These are phyloP conservation scores for Xylaria bambusicola DNA, from an alignment of 495 filamentous ascomycete species.

Conservation along the genomic window DNA sequence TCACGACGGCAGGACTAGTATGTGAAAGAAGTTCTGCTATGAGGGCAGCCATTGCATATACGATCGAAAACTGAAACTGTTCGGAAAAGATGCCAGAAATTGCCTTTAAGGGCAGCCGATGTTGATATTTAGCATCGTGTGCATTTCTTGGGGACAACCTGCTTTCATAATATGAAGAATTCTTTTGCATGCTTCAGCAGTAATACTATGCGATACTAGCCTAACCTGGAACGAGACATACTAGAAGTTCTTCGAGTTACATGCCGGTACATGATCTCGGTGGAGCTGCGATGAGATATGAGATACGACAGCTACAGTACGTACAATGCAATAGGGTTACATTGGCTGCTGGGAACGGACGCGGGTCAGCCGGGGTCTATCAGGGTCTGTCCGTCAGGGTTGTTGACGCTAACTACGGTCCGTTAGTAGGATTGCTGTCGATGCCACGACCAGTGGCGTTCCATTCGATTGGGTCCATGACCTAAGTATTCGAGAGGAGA, in stretches of 20 bases:
- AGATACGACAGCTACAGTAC: background rate
- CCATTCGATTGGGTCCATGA: conserved; percentile 6
- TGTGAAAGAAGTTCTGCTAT: background rate
- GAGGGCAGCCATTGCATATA: background rate
- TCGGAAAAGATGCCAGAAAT: no score
- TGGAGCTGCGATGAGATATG: background rate
- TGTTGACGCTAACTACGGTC: background rate
- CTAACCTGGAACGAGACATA: no score
- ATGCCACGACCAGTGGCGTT: conserved; percentile 4
- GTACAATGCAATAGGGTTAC: background rate
- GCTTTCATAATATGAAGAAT: no score
- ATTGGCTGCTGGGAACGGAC: no score
- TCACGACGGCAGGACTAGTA: background rate
- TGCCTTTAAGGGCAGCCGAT: no score
- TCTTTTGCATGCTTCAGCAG: no score
- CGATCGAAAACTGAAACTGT: background rate
- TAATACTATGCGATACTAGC: no score
- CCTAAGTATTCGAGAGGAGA: no score
- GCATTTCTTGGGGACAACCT: no score
- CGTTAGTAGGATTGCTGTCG: conserved; percentile 5
- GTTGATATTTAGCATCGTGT: no score
- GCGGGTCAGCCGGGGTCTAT: no score
- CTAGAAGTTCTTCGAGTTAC: background rate
- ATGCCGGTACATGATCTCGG: conserved; percentile 6
- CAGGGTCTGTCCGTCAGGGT: background rate